A percentile compares a stretch with the other conserved stretches of the same genome.
These are phyloP conservation scores for Penicillium sp. DNA, from an alignment of 2,329 filamentous ascomycete species.

Conservation along the genomic window DNA sequence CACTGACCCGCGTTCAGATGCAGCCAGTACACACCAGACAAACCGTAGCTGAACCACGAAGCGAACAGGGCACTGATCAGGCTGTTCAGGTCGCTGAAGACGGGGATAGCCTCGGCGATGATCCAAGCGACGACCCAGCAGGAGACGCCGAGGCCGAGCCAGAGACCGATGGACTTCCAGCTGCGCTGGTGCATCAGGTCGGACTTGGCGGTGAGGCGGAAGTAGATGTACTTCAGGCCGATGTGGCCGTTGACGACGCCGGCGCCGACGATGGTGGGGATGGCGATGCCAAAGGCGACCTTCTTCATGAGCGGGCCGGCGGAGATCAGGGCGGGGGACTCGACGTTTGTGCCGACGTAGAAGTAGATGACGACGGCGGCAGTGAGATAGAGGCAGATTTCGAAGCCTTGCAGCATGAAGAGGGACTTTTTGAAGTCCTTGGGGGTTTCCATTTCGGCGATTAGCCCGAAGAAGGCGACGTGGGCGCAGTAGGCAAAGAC, in stretches of 20 bases:
- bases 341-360: constrained; percentile 62
- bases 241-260: constrained; percentile 71
- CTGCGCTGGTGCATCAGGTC: constrained; percentile 54
- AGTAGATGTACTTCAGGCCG: constrained; percentile 66
- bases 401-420: constrained; percentile 60
- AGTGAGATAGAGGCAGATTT: constrained; percentile 63
- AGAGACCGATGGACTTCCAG: constrained; percentile 55
- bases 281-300: constrained; percentile 67
- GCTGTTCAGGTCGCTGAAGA: constrained; percentile 66
- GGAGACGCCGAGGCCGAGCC: constrained; percentile 59
- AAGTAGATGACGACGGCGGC: constrained; percentile 69
- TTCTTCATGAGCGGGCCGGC: constrained; percentile 60
- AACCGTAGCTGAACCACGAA: constrained; percentile 37
- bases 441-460: constrained; percentile 64
- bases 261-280: constrained; percentile 70
- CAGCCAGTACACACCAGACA: constrained; percentile 51
- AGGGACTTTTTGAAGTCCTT: constrained; percentile 64
- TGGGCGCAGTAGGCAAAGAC: constrained; percentile 70
- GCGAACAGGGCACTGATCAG: constrained; percentile 50
- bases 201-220: constrained; percentile 61
- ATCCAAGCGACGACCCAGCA: constrained; percentile 66
- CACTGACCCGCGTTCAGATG: constrained; percentile 50
- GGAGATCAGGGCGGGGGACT: constrained; percentile 67
- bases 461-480: constrained; percentile 68
- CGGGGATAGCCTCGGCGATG: constrained; percentile 69